Evolutionary conservation across 2,329 filamentous ascomycete species (phyloP), one percentile per base, ranked within the genome.

Genomic region (Ciborinia camelliae): DNA sequence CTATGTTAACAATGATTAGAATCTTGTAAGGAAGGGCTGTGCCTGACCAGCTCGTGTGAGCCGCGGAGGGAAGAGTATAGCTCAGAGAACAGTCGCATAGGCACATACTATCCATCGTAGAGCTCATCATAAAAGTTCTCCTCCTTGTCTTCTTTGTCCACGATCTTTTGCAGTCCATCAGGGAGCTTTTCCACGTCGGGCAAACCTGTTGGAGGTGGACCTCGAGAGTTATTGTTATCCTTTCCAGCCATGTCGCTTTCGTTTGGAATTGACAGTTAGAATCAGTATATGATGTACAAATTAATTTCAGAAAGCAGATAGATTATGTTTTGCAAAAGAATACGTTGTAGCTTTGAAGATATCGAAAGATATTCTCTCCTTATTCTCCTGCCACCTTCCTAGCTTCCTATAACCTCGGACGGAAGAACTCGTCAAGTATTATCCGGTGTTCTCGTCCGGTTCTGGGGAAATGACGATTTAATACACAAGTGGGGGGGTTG

Each of bases 101-200:
- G 23, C 62, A 84, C 89, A 68, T 84, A 93, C 90, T 89, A 88
- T 78, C 91, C 90, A 65, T 92, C 88, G 68, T 90, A 88, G 45
- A 96, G 77, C 66, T 91, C 85, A 66, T 92, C 90, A 76, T 91
- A 90, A 72, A 92, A 87, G 71, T 86, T 87, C 39, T 91, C 90
- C 12, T 96, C 82, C 53, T 80, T 80, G 65, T 87, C 84, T 3
- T 80, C 76, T 69, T 82, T 80, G 68, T 87, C 84, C 30, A 88
- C 75, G 43, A 87, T 82, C 55, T 79, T 82, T 71, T 88, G 85
- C 58, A 87, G 74, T n/a, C 75, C 76, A 55, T 77, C 76, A 1
- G 85, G 83, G 15, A 88, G 81, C 75, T 84, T 81, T 68, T 72
- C 67, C 48, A 65, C 41, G 6, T 68, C 60, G 30, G 73, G 73